phyloP scores from a whole-genome alignment of 345 rosid species.

The Durio zibethinus region DNA sequence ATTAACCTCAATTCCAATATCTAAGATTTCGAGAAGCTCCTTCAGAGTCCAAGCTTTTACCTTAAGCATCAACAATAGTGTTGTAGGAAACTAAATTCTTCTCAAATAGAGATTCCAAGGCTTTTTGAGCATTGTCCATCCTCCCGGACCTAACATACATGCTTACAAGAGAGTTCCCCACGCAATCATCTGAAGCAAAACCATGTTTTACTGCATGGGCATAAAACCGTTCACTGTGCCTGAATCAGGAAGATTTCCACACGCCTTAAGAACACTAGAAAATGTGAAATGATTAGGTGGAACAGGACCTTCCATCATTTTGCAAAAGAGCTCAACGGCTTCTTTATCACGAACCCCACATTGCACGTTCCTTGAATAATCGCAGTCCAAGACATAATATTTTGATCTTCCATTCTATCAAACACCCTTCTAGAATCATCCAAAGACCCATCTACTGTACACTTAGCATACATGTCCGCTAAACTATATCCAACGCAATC shows the following conservation, averaged over 20 bases:
- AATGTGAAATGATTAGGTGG: conserved; percentile 68
- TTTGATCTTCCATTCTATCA: conserved; percentile 53
- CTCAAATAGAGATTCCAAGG: conserved; percentile 56
- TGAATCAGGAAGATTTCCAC: conserved; percentile 47
- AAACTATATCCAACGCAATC: conserved; percentile 67
- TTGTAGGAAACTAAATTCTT: conserved; percentile 63
- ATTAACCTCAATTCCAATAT: conserved; percentile 36
- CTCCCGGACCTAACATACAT: conserved; percentile 56
- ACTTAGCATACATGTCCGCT: conserved; percentile 75
- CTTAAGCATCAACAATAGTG: conserved; percentile 47
- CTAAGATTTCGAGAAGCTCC: conserved; percentile 44
- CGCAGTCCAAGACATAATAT: conserved; percentile 77
- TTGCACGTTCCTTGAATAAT: conserved; percentile 52
- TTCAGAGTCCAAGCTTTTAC: conserved; percentile 43
- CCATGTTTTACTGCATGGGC: conserved; percentile 51
- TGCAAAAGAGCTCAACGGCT: conserved; percentile 47
- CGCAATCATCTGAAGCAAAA: conserved; percentile 45
- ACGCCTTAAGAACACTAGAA: conserved; percentile 64
- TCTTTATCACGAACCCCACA: conserved; percentile 36
- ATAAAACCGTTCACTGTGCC: conserved; percentile 41
- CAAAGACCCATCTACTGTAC: conserved; percentile 41
- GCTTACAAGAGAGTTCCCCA: conserved; percentile 68
- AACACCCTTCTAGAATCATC: conserved; percentile 59
- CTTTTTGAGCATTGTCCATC: conserved; percentile 61
- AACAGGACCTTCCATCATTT: conserved; percentile 48